Evolutionary conservation across 2,329 filamentous ascomycete genomes (phyloP).

Genomic region (Claviceps fusiformis): DNA sequence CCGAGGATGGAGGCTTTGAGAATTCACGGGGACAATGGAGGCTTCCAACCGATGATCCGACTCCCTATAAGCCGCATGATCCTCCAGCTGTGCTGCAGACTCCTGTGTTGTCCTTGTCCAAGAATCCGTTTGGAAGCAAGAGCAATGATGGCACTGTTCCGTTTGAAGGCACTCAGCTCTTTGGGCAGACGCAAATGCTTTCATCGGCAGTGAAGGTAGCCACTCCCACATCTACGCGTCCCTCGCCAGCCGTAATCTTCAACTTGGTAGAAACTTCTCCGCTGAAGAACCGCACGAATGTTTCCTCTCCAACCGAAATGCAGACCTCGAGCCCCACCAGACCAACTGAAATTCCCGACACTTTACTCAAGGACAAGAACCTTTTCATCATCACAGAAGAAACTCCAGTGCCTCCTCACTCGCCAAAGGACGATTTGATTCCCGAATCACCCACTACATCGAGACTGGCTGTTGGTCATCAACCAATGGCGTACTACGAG

Average conservation of each 20-base stretch:
- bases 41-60: constrained; percentile 20
- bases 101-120: constrained; percentile 28
- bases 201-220: constrained; percentile 35
- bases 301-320: constrained; percentile 29
- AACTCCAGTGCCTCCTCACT: constrained; percentile 14
- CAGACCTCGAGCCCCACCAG: constrained; percentile 28
- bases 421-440: constrained; percentile 18
- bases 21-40: constrained; percentile 27
- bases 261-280: constrained; percentile 32
- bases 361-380: constrained; percentile 11
- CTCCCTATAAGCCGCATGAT: constrained; percentile 17
- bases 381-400: constrained; percentile 10
- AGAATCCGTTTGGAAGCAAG: constrained; percentile 33
- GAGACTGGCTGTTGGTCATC: constrained; percentile 12
- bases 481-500: constrained; percentile 30
- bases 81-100: constrained; percentile 29
- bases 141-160: constrained; percentile 19
- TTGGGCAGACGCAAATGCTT: constrained; percentile 38
- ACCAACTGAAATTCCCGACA: constrained; percentile 18
- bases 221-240: constrained; percentile 45
- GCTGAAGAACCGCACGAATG: constrained; percentile 33
- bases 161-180: constrained; percentile 35
- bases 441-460: constrained; percentile 23
- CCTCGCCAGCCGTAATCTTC: constrained; percentile 35
- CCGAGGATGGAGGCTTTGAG: constrained; percentile 26